Evolutionary conservation across 2,329 filamentous ascomycete species (phyloP).

Genomic region (Chrysoporthe austroafricana): DNA sequence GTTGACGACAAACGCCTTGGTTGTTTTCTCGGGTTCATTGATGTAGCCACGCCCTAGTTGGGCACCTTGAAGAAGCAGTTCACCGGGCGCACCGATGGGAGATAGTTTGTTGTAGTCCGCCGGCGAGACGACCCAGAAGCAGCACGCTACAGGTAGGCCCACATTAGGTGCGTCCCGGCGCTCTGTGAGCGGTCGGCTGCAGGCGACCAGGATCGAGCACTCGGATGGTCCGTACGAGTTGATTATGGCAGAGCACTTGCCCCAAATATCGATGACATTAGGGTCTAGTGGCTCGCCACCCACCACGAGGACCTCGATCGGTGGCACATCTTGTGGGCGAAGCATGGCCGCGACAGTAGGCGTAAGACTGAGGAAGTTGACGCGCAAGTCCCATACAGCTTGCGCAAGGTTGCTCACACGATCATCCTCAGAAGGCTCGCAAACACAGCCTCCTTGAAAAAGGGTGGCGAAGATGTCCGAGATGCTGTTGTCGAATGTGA

Average conservation of each 20-base stretch:
- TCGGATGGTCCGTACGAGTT: constrained; percentile 38
- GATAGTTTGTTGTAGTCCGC: constrained; percentile 51
- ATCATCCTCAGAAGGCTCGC: constrained; percentile 56
- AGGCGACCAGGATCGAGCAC: constrained; percentile 23
- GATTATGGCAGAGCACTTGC: constrained; percentile 26
- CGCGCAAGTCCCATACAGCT: constrained; percentile 53
- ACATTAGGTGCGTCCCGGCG: constrained; percentile 1
- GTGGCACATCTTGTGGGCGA: constrained; percentile 41
- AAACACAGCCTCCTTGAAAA: constrained; percentile 62
- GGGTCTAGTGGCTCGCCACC: constrained; percentile 14
- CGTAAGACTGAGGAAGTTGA: constrained; percentile 59
- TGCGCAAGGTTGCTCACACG: constrained; percentile 52
- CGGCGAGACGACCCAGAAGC: constrained; percentile 52
- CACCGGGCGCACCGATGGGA: constrained; percentile 54
- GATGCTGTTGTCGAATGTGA: constrained; percentile 57
- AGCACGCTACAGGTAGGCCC: constrained; percentile 3
- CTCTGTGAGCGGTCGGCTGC: not conserved
- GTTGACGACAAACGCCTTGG: not conserved
- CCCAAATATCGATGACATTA: constrained; percentile 14
- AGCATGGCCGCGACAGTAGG: constrained; percentile 58
- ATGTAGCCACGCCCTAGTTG: constrained; percentile 12
- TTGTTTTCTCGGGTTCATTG: not conserved
- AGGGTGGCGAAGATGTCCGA: constrained; percentile 57
- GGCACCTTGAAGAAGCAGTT: constrained; percentile 62
- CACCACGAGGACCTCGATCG: constrained; percentile 47